Base-by-base conservation (phyloP, 495 filamentous ascomycete genomes). In the Xanthoparmelia taractica region DNA sequence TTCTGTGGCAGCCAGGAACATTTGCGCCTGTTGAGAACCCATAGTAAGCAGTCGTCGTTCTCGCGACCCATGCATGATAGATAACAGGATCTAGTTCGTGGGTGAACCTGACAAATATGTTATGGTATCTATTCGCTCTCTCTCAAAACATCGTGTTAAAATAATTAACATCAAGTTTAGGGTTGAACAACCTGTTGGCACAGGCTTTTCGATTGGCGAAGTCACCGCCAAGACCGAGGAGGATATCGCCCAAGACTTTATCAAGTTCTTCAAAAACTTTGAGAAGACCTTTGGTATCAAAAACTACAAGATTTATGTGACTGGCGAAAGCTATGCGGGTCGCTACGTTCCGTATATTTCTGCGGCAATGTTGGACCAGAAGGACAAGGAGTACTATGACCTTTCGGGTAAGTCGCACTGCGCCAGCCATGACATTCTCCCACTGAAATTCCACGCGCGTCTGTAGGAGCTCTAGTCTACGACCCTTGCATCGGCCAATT, bases 211-310 rank as follows among this genome's bases (percentile, higher is more conserved):
- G 1, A 76, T 77, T 57, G 84, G 84, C 5, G 80, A 72, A 1
- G 77, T 82, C 2, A 82, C 75, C 18, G 82, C 80, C 40, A 80
- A 67, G 4, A 77, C 73, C 25, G 75, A 86, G 65, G 79, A 83
- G 37, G 79, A 86, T 34, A 79, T 78, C 34, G 83, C 83, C 1
- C 71, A 78, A 63, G 79, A 87, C 54, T 87, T 87, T 69, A 61
- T 84, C 18, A 80, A 80, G 55, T 87, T 86, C 73, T 86, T 79
- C 68, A 82, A 83, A 73, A 86, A 85, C 71, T 87, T 83, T 65
- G 73, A 84, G 29, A 73, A 82, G 55, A 78, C 75, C 2, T 87
- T 87, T 63, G 82, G 78, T 2, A 79, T 87, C 64, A 78, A 85
- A 66, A 80, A 80, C 61, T 80, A 74, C 71, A 85, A 84, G 70